Conservation (phyloP, 345 rosid species). For the Acer negundo region DNA sequence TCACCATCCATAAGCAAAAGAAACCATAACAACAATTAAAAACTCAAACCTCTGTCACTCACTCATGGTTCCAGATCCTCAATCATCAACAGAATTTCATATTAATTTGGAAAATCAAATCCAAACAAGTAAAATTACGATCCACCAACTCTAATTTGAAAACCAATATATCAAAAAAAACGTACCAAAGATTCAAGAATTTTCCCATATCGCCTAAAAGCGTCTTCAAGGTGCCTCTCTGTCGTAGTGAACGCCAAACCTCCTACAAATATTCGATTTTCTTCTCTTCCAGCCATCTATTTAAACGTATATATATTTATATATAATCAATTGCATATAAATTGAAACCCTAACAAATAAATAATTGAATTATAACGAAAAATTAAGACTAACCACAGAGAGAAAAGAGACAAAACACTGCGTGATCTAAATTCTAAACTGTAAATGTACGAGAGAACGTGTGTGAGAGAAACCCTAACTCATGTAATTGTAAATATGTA, state of each 20-base stretch:
- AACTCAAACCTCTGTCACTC: not conserved
- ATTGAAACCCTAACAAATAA: not conserved
- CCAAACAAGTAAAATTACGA: not conserved
- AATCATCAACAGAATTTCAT: not conserved
- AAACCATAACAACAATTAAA: not conserved
- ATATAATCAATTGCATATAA: not conserved
- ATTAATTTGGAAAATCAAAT: not conserved
- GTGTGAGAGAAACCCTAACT: not conserved
- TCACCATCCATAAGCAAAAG: not conserved
- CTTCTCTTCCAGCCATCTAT: constrained; percentile 19
- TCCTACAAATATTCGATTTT: constrained; percentile 20
- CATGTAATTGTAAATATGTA: not conserved
- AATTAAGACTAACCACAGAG: not conserved
- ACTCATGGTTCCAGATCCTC: not conserved
- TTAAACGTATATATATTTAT: not conserved
- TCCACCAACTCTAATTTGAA: not conserved
- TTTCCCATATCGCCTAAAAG: constrained; percentile 18
- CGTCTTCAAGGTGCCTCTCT: constrained; percentile 23
- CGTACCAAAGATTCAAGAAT: constrained; percentile 12
- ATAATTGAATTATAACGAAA: not conserved
- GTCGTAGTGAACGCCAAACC: constrained; percentile 14
- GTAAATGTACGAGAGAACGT: not conserved
- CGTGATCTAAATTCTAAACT: no score
- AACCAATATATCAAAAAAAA: not conserved
- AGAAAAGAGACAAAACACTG: not conserved